Evolutionary conservation across 495 filamentous ascomycete species (phyloP).

Genomic region (Alectoria sarmentosa): DNA sequence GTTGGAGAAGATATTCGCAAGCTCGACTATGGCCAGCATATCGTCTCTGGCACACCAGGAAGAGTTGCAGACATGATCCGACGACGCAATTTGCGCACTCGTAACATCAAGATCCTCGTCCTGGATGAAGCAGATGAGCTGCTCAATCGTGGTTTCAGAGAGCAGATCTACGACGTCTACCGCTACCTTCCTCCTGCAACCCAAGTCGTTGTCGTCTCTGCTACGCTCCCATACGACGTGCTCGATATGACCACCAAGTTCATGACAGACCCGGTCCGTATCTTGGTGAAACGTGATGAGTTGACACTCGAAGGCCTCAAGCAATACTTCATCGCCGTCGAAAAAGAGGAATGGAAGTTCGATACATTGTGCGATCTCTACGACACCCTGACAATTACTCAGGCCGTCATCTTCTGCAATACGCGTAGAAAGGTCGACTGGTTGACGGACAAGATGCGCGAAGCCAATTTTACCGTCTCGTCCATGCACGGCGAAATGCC

Average conservation of each 20-base stretch:
- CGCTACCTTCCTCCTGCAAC: slow-evolving; percentile 92
- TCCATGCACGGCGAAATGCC: slow-evolving; percentile 99
- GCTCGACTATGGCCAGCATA: slow-evolving; percentile 93
- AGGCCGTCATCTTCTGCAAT: slow-evolving; percentile 99
- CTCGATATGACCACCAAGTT: slow-evolving; percentile 99
- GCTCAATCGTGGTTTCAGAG: slow-evolving; percentile 87
- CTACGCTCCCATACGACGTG: slow-evolving; percentile 95
- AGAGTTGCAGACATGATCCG: slow-evolving; percentile 99
- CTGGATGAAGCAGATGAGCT: slow-evolving; percentile 96
- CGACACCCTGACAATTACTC: slow-evolving; percentile 97
- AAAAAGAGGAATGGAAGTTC: slow-evolving; percentile 99
- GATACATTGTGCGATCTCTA: slow-evolving; percentile 99
- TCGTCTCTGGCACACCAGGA: slow-evolving; percentile 92
- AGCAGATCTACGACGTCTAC: slow-evolving; percentile 99
- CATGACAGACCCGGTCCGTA: slow-evolving; percentile 98
- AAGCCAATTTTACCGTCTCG: slow-evolving; percentile 95
- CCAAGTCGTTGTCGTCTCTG: slow-evolving; percentile 95
- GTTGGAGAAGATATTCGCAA: slow-evolving; percentile 96
- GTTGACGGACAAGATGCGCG: slow-evolving; percentile 98
- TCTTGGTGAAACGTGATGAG: slow-evolving; percentile 99
- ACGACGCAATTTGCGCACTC: slow-evolving; percentile 85
- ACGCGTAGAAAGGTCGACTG: slow-evolving; percentile 99
- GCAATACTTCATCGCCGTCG: slow-evolving; percentile 98
- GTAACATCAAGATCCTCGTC: slow-evolving; percentile 97
- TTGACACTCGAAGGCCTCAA: slow-evolving; percentile 97